A percentile compares a stretch with the other conserved stretches of the same genome.
Conservation (phyloP, 768 basidiomycete species). For the Lactifluus hygrophoroides region DNA sequence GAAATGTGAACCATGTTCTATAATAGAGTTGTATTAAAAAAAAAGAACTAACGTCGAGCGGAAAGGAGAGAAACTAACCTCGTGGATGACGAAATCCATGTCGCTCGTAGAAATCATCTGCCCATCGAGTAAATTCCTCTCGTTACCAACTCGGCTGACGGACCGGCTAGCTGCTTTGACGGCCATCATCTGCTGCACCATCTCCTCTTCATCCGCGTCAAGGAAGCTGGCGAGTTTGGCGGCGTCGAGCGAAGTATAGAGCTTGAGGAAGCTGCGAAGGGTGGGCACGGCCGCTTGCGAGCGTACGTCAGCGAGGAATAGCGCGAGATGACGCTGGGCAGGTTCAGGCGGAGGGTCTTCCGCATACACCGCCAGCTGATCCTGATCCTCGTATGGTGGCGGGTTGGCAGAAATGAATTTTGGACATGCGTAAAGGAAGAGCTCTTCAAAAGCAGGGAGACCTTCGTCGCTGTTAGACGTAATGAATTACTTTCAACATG, state of each 20-base stretch:
- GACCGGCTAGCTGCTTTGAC: conserved; percentile 85
- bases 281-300: conserved; percentile 75
- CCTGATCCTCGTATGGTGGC: conserved; percentile 82
- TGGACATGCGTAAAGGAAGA: conserved; percentile 91
- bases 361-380: conserved; percentile 40
- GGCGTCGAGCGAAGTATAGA: conserved; percentile 91
- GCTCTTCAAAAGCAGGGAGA: conserved; percentile 77
- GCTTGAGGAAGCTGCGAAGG: conserved; percentile 83
- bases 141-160: conserved; percentile 45
- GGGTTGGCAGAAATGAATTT: conserved; percentile 95
- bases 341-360: conserved; percentile 50
- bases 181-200: conserved; percentile 95
- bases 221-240: conserved; percentile 89
- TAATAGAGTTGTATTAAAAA: not conserved
- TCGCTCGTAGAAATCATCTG: conserved; percentile 86
- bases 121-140: conserved; percentile 65
- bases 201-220: conserved; percentile 86
- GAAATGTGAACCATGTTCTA: conserved; percentile 97
- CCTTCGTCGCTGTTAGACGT: conserved; percentile 50
- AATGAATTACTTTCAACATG: not conserved
- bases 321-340: conserved; percentile 70
- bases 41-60: not conserved
- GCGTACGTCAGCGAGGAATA: conserved; percentile 77
- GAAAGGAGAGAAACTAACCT: conserved; percentile 38
- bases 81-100: conserved; percentile 90